These are phyloP conservation scores for Inonotus obliquus DNA, from an alignment of 1,284 basidiomycete genomes.

Conservation along the genomic window DNA sequence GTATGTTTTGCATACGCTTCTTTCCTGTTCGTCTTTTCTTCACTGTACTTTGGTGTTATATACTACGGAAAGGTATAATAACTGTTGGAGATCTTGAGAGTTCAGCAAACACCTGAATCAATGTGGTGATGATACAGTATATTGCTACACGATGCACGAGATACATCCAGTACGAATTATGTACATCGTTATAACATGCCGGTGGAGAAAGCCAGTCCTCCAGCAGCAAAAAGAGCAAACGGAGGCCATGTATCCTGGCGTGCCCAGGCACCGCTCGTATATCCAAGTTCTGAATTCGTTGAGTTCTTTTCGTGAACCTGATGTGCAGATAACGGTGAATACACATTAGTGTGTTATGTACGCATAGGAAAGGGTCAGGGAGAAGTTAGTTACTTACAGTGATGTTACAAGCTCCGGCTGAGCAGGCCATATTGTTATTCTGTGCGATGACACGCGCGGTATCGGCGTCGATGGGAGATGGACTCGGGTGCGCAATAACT, in stretches of 20 bases:
- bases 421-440: conserved; percentile 18
- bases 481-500: conserved; percentile 13
- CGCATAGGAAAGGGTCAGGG: neutral
- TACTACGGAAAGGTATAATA: too few species aligned
- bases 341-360: too few species aligned
- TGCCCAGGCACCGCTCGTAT: conserved; percentile 1
- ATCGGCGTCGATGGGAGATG: conserved; percentile 12
- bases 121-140: neutral
- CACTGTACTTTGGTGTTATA: neutral
- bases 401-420: conserved; percentile 12
- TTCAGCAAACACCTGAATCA: neutral
- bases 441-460: conserved; percentile 7
- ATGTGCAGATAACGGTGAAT: neutral
- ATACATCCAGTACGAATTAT: neutral
- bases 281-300: conserved; percentile 1
- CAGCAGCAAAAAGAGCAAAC: conserved; percentile 7
- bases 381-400: neutral
- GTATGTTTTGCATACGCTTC: too few species aligned
- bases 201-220: conserved; percentile 16
- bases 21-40: too few species aligned
- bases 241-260: conserved; percentile 7
- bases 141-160: too few species aligned
- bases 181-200: conserved; percentile 8
- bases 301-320: conserved; percentile 1
- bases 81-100: too few species aligned